A percentile compares a stretch with the other conserved stretches of the same genome.
These are phyloP conservation scores for Pichia gijzeniarum DNA, from an alignment of 805 yeast species.

Conservation along the genomic window DNA sequence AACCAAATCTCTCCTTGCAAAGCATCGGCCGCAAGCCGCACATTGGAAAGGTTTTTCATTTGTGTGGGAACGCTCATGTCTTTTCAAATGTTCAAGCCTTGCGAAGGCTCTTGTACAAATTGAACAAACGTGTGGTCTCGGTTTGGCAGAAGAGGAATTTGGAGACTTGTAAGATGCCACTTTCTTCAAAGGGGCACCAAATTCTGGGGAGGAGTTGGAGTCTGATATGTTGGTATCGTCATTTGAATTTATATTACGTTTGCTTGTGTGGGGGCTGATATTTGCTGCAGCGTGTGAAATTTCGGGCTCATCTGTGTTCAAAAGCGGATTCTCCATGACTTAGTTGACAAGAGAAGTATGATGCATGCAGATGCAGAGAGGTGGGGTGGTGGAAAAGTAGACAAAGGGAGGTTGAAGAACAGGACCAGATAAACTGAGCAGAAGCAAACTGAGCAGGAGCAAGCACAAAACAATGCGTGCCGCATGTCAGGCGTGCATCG, in stretches of 20 bases:
- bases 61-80: constrained; percentile 92
- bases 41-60: constrained; percentile 95
- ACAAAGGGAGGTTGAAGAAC: no score
- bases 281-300: no score
- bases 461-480: no score
- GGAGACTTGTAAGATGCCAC: constrained; percentile 30
- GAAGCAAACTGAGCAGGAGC: no score
- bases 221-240: neutral
- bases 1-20: constrained; percentile 84
- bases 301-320: no score
- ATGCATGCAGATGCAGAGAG: neutral
- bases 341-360: no score
- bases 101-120: constrained; percentile 96
- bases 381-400: neutral
- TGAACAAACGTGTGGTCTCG: constrained; percentile 85
- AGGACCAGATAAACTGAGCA: no score
- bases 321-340: no score
- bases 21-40: constrained; percentile 92
- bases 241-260: neutral
- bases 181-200: constrained; percentile 9
- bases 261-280: no score
- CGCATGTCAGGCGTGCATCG: no score
- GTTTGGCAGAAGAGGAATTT: constrained; percentile 81
- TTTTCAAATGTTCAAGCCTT: constrained; percentile 83
- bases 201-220: neutral